A percentile compares a stretch with the other conserved stretches of the same genome.
phyloP scores from a whole-genome alignment of 192 early-diverging fungal species.

The Umbelopsis sp. region DNA sequence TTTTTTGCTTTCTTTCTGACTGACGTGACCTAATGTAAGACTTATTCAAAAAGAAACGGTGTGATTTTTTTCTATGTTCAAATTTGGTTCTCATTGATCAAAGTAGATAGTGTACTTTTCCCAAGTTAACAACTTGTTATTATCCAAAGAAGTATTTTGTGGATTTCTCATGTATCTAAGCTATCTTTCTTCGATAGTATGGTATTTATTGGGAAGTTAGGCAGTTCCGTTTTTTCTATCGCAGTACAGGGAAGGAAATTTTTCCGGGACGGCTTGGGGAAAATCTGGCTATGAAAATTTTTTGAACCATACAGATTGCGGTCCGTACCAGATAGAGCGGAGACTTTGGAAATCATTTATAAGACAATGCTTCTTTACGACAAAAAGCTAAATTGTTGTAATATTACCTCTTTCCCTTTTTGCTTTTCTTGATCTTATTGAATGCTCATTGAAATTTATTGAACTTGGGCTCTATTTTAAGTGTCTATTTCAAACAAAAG shows the following conservation, averaged over 20 bases:
- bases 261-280: not conserved
- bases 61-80: no score
- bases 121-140: not conserved
- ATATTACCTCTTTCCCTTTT: not conserved
- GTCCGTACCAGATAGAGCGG: not conserved
- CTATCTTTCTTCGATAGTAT: not conserved
- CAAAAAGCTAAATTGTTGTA: not conserved
- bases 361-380: not conserved
- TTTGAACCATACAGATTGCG: conserved; percentile 7
- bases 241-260: conserved; percentile 10
- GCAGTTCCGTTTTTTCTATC: not conserved
- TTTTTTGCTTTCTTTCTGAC: no score
- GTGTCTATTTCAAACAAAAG: not conserved
- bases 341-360: not conserved
- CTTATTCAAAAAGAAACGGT: no score
- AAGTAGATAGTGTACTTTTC: no score
- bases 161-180: not conserved
- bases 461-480: not conserved
- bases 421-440: not conserved
- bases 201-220: not conserved
- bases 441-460: not conserved
- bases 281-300: conserved; percentile 1
- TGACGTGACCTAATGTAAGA: no score
- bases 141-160: not conserved
- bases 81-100: no score